Evolutionary conservation across 805 yeast genomes (phyloP), one percentile per base, ranked within the genome.

Genomic region (Yueomyces sp.): DNA sequence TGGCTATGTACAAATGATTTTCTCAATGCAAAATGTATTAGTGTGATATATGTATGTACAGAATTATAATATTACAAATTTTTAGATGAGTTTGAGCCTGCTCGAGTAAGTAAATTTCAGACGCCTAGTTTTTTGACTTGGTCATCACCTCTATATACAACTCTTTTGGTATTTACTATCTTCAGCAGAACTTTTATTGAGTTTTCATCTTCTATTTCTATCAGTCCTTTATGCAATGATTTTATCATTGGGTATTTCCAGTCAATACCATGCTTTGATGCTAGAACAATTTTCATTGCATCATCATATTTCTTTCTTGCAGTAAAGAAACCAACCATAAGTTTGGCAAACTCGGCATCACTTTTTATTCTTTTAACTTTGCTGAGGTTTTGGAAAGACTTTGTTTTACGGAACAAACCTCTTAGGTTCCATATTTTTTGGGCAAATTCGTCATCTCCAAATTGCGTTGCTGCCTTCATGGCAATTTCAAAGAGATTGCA

Each of bases 401-500:
- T 28, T 0, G 83, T 69, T 46, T 74, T 75, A 42, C 96, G 68
- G 62, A 72, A 86, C 27, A 57, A 47, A 2, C 96, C 96, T 53
- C 96, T 73, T 53, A 84, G 94, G 2, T 63, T 60, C 94, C 95
- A 87, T 1, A 84, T 66, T 28, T 63, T 59, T 44, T 76, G 77
- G 3, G 87, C 88, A 55, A 81, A 74, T 0, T 66, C 67, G 37
- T 70, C 59, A 52, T 79, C 73, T 37, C 69, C 67, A 53, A 73
- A 73, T 40, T 67, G 65, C 9, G 72, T 70, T 1, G 90, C 84
- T 1, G 90, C 90, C 45, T 73, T 68, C 53, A 85, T 63, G 6
- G 83, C 79, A 30, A 79, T 64, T 41, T 71, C 72, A 55, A 82
- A 86, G 2, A 78, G 56, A 33, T 70, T 57, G 37, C 76, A 71